Percentiles rank a stretch among this genome's conserved stretches.
phyloP scores from a whole-genome alignment of 768 basidiomycete genomes.

The Lactarius deliciosus region DNA sequence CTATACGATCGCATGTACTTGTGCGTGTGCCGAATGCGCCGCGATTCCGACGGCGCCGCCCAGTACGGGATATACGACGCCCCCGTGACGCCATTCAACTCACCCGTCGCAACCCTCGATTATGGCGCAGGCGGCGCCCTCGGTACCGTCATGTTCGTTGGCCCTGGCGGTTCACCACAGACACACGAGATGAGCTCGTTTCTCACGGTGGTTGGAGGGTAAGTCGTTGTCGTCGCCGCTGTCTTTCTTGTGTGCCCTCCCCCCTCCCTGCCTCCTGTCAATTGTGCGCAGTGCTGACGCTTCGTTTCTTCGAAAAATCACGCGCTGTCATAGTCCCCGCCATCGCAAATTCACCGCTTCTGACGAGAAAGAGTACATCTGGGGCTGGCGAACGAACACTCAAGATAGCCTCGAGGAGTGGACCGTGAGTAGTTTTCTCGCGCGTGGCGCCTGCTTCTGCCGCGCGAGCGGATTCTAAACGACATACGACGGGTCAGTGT shows the following conservation, averaged over 20 bases:
- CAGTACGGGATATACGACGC: constrained; percentile 51
- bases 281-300: constrained; percentile 5
- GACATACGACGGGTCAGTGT: constrained; percentile 45
- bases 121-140: constrained; percentile 41
- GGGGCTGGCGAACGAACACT: constrained; percentile 47
- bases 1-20: constrained; percentile 60
- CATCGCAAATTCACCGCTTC: constrained; percentile 55
- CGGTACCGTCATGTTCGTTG: constrained; percentile 10
- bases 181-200: constrained; percentile 52
- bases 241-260: neutral
- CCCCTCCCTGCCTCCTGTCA: neutral
- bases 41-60: constrained; percentile 39
- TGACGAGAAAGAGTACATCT: constrained; percentile 60
- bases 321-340: constrained; percentile 1
- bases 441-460: neutral
- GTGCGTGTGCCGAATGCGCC: constrained; percentile 48
- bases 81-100: constrained; percentile 34
- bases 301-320: neutral
- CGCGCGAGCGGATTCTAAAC: constrained; percentile 6
- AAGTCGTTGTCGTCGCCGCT: neutral
- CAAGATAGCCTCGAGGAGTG: constrained; percentile 60
- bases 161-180: neutral
- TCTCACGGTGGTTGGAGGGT: constrained; percentile 40
- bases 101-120: constrained; percentile 47
- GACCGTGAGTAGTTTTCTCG: constrained; percentile 47